Evolutionary conservation across 176 grass and related monocot genomes (phyloP).

Genomic region (Lolium perenne): DNA sequence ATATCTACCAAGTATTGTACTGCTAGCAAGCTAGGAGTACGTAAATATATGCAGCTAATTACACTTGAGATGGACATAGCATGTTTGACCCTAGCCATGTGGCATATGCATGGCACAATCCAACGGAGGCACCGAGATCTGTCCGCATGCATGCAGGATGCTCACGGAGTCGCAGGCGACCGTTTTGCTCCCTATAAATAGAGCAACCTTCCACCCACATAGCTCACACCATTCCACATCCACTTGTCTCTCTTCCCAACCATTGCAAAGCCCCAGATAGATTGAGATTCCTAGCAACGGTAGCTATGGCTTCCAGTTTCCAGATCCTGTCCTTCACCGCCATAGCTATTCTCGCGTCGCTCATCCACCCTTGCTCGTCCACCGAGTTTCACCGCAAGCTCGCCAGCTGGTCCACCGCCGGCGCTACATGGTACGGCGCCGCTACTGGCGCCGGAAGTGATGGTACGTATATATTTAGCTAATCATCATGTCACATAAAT

Average conservation of each 20-base stretch:
- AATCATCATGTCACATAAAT: too few species aligned
- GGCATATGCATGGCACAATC: conserved; percentile 10
- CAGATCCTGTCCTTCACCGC: conserved; percentile 24
- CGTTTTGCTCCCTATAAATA: conserved; percentile 62
- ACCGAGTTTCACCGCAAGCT: conserved; percentile 60
- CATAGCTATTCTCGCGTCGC: background rate
- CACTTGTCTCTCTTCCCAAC: background rate
- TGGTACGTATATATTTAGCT: conserved; percentile 40
- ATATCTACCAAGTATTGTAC: background rate
- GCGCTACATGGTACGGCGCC: conserved; percentile 77
- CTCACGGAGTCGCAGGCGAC: background rate
- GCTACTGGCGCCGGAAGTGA: conserved; percentile 72
- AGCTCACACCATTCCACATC: conserved; percentile 22
- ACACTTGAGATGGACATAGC: background rate
- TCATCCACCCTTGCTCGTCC: conserved; percentile 42
- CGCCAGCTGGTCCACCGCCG: conserved; percentile 49
- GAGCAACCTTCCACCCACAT: background rate
- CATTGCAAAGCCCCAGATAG: conserved; percentile 1
- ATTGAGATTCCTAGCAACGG: background rate
- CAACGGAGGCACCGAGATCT: too few species aligned
- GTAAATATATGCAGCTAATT: background rate
- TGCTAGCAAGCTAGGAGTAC: background rate
- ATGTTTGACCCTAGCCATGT: conserved; percentile 44
- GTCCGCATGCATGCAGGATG: background rate
- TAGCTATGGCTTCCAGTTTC: conserved; percentile 44